A percentile compares a stretch with the other conserved stretches of the same genome.
phyloP scores from a whole-genome alignment of 2,329 filamentous ascomycete genomes.

The Domatiomyces globalis region DNA sequence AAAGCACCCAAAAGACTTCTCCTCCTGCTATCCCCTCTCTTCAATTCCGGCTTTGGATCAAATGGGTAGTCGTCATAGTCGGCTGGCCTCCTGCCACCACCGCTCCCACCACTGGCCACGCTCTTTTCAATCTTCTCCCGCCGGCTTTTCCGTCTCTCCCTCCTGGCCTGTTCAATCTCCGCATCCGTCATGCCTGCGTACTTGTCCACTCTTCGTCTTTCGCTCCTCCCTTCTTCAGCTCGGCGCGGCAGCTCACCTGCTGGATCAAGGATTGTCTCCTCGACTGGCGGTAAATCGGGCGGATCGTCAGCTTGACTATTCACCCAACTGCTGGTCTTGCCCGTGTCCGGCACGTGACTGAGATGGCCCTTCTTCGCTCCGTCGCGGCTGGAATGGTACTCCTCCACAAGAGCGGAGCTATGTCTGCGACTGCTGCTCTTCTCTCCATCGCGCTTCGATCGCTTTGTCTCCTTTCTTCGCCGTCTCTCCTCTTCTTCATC shows the following conservation, averaged over 20 bases:
- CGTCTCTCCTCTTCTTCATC: conserved; percentile 17
- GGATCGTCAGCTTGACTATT: conserved; percentile 35
- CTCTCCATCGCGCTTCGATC: conserved; percentile 22
- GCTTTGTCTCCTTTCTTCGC: conserved; percentile 18
- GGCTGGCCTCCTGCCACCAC: conserved; percentile 11
- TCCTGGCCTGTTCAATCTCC: conserved; percentile 26
- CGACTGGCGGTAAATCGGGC: conserved; percentile 33
- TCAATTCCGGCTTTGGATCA: conserved; percentile 14
- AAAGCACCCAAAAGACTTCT: conserved; percentile 16
- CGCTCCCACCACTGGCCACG: conserved; percentile 12
- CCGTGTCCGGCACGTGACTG: conserved; percentile 18
- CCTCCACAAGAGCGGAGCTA: conserved; percentile 19
- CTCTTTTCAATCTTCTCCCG: conserved; percentile 13
- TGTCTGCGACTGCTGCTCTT: conserved; percentile 15
- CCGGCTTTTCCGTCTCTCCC: conserved; percentile 13
- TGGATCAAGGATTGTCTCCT: conserved; percentile 32
- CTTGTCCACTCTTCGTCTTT: conserved; percentile 27
- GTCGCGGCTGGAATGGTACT: conserved; percentile 23
- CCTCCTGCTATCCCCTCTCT: conserved; percentile 15
- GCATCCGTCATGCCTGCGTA: conserved; percentile 28
- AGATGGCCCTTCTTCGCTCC: conserved; percentile 16
- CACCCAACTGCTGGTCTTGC: conserved; percentile 38
- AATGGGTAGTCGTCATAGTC: conserved; percentile 17
- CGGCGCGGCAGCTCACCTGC: conserved; percentile 19
- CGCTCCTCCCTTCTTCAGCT: conserved; percentile 19